Percentiles rank a stretch among this genome's conserved stretches.
These are phyloP conservation scores for Diutina sp. DNA, from an alignment of 1,139 yeast species.

Conservation along the genomic window DNA sequence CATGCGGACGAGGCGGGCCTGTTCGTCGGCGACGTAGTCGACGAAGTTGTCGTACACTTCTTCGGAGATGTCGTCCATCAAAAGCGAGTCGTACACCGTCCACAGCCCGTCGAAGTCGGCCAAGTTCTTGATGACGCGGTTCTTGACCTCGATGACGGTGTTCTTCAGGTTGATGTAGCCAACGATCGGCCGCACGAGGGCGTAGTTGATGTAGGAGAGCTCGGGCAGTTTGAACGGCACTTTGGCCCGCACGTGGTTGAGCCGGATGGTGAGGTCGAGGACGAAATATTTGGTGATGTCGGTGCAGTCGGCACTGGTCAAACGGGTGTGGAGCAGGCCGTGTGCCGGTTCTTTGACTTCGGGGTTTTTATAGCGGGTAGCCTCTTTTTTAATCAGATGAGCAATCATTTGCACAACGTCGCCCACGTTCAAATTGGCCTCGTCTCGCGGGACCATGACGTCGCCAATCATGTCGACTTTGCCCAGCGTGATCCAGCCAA, in stretches of 20 bases:
- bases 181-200: constrained; percentile 85
- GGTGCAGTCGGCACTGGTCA: constrained; percentile 15
- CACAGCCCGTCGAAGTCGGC: constrained; percentile 89
- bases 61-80: constrained; percentile 85
- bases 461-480: constrained; percentile 90
- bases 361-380: constrained; percentile 23
- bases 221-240: constrained; percentile 82
- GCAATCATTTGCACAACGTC: constrained; percentile 30
- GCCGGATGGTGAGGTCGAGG: constrained; percentile 62
- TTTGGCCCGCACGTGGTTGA: constrained; percentile 77
- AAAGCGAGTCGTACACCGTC: constrained; percentile 84
- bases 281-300: constrained; percentile 48
- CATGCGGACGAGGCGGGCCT: constrained; percentile 57
- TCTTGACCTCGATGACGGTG: constrained; percentile 79
- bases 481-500: constrained; percentile 93
- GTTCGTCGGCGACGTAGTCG: constrained; percentile 79
- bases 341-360: constrained; percentile 18
- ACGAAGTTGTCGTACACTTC: constrained; percentile 89
- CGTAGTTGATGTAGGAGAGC: constrained; percentile 78
- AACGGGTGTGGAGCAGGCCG: constrained; percentile 10
- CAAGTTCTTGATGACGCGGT: constrained; percentile 70
- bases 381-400: constrained; percentile 26
- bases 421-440: constrained; percentile 26
- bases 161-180: constrained; percentile 86
- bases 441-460: constrained; percentile 63